Evolutionary conservation across 331 rosid species (phyloP), one percentile per base, ranked within the genome.

Genomic region (Pyrus hybrid): DNA sequence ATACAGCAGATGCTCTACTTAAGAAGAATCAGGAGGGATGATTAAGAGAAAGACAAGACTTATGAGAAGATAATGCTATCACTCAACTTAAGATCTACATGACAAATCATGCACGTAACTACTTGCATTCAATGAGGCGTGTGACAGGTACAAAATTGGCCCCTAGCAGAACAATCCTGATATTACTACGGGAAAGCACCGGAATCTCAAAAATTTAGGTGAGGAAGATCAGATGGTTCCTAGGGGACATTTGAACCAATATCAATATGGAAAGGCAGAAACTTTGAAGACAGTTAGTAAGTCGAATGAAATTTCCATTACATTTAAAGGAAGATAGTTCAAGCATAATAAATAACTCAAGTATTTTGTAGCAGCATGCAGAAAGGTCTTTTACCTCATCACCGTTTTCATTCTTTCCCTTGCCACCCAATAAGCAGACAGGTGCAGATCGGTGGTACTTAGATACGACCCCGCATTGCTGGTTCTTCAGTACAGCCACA

Each of bases 351-450:
- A 51, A 67, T 20, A 47, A 37, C 21, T 1, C 62, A 21, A 43
- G 54, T 25, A 77, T 45, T 4, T 29, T 29, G 12, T 29, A 51
- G 29, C 7, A 53, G 3, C 2, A 10, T 23, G 57, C 47, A 70
- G 10, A 62, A 66, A 22, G 22, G 67, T 45, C 53, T 18, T 67
- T 82, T 73, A 91, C 93, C 91, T 80, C 89, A 75, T 72, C 80
- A 67, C 53, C 79, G 63, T 67, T 80, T 65, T 71, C 90, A 58
- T 57, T 58, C 87, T 82, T 85, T 77, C 88, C 91, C 75, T 80
- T 79, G 70, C 86, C 88, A 73, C 88, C 90, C 14, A 85, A 87
- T 14, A 78, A 80, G 79, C 91, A 85, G 56, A 87, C 85, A 64
- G 81, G 85, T 71, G 78, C 41, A 20, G 73, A 51, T 60, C 60